Conservation (phyloP, 1,139 yeast species). For the Sugiyamaella paludigena region DNA sequence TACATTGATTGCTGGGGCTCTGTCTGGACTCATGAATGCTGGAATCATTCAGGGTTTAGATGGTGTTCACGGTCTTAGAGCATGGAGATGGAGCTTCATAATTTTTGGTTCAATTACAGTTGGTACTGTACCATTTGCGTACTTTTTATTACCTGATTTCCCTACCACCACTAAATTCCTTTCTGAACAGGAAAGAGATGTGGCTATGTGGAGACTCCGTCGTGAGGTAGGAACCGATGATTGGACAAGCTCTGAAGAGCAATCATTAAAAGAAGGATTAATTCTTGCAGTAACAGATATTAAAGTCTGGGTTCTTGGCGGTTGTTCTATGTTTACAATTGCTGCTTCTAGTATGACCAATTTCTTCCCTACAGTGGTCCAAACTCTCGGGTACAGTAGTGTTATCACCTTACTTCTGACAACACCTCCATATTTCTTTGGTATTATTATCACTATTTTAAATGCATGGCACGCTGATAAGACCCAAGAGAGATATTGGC, state of each 20-base stretch:
- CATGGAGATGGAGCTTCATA: slow-evolving; percentile 42
- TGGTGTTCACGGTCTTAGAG: slow-evolving; percentile 37
- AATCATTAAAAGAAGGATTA: slow-evolving; percentile 1
- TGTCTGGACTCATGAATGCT: slow-evolving; percentile 36
- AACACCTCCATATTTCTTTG: slow-evolving; percentile 8
- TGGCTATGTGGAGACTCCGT: slow-evolving; percentile 18
- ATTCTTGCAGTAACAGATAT: slow-evolving; percentile 4
- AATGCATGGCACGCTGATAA: slow-evolving; percentile 9
- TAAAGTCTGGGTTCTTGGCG: slow-evolving; percentile 7
- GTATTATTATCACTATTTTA: slow-evolving; percentile 6
- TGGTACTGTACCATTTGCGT: slow-evolving; percentile 21
- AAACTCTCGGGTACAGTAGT: slow-evolving; percentile 8
- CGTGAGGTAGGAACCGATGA: background rate
- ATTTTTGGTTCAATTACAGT: slow-evolving; percentile 40
- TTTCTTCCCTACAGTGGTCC: slow-evolving; percentile 12
- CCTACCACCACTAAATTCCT: slow-evolving; percentile 44
- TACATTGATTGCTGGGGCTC: slow-evolving; percentile 38
- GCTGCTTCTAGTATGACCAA: slow-evolving; percentile 9
- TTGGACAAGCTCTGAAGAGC: background rate
- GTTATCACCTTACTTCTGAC: slow-evolving; percentile 11
- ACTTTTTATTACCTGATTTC: slow-evolving; percentile 42
- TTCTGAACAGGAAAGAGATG: slow-evolving; percentile 22
- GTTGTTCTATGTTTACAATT: background rate
- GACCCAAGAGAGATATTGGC: slow-evolving; percentile 7
- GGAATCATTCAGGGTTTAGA: slow-evolving; percentile 39